Base-by-base conservation (phyloP, 108 stramenopile genomes). In the Pseudonitzschia delicatissima region DNA sequence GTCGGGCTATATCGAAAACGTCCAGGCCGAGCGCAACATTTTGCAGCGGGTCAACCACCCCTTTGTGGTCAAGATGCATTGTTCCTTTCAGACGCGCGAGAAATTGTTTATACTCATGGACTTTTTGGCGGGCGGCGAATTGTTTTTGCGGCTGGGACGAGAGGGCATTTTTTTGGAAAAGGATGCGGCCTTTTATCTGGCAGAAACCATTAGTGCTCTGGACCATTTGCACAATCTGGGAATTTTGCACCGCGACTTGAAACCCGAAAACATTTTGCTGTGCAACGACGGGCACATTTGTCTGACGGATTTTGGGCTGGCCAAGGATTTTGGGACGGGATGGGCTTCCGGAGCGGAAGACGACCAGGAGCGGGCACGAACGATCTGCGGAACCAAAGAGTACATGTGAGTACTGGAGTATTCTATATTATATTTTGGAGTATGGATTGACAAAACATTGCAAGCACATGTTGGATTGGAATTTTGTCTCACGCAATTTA, bases 41-140 rank as follows among this genome's bases (percentile, higher is more conserved):
- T 73, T 99, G 75, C 91, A 81, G 18, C 88, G 87, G 65, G 87
- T 98, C 61, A 73, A 83, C 12, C 96, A 96, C 76, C 98, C 98
- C 2, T 99, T 98, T 75, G 90, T 99, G 12, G 97, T 98, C 1
- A 87, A 79, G 20, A 92, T 99, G 84, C 92, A 95, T 67, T 93
- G 88, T 55, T 88, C 89, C n/a, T 99, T 99, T 79, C 98, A 99
- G 75, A 98, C 97, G 20, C 77, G 71, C 60, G 85, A 87, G 50
- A 97, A 98, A 48, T 65, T 99, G 15, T 99, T 99, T 74, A 90
- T 97, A 27, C 82, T 98, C 53, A 99, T 99, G 98, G 95, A 96
- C 57, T 97, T 96, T 72, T 82, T 95, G 36, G 87, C 95, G 0
- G 96, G 97, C 1, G 99, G 99, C 9, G 99, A 99, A 71, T 72